Base-by-base conservation (phyloP, 1,139 yeast genomes). In the Lodderomyces parapsilosis region DNA sequence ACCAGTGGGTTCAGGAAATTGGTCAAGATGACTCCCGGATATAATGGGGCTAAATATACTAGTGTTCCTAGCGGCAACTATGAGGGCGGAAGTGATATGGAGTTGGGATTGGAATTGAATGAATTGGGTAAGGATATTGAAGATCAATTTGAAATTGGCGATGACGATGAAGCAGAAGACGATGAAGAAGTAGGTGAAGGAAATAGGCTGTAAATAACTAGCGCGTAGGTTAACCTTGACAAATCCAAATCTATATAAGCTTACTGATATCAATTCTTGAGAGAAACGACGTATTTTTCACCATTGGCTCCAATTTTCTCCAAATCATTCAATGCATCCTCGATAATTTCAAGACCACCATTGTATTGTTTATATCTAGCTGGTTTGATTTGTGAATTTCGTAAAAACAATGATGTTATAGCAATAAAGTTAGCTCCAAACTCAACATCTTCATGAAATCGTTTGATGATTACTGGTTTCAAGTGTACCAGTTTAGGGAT, bases 301-400 rank as follows among this genome's bases (percentile, higher is more conserved):
- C 67, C 72, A 38, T 63, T 65, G 4, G 77, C 76, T 4, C 77
- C 76, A 17, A 52, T 51, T 15, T 48, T 54, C 45, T 72, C 77
- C 38, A 72, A 51, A 39, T 69, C 74, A 25, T 55, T 52, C 25
- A 72, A 52, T 1, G 75, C 78, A 20, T 53, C 52, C 23, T 56
- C 56, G 20, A 72, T 62, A 3, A 62, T 61, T 28, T 57, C 63
- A 48, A 62, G 50, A 20, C 60, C 66, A 22, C 75, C 75, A 15
- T 59, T 55, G 46, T 67, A 71, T 2, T 58, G 53, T 44, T 58
- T 68, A 36, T 59, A 57, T 44, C 60, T 59, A n/a, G 67, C 66
- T 1, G 76, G 69, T 33, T 54, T 56, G 5, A 71, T 49, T 30
- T 47, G 40, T 2, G 58, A 60, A 0, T 48, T 38, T 3, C 58